phyloP scores from a whole-genome alignment of 495 filamentous ascomycete genomes.

The Immersiella caudata region DNA sequence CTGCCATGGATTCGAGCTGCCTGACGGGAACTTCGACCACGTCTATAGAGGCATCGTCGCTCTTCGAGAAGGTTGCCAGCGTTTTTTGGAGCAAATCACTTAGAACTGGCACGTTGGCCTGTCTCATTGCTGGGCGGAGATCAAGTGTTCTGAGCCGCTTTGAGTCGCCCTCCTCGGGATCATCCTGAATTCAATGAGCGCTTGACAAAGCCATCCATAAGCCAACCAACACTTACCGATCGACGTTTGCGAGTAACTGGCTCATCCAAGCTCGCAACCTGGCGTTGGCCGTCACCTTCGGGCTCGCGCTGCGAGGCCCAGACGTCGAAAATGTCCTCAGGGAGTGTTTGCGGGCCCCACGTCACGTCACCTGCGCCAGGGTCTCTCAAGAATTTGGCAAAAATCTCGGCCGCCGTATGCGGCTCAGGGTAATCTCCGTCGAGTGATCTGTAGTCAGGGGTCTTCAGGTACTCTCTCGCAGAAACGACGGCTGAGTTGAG shows the following conservation, averaged over 20 bases:
- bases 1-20: conserved; percentile 42
- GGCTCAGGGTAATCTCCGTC: conserved; percentile 28
- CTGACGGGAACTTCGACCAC: conserved; percentile 35
- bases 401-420: conserved; percentile 39
- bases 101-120: conserved; percentile 14
- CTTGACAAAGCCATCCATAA: background rate
- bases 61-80: conserved; percentile 15
- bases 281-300: background rate
- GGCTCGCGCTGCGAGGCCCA: conserved; percentile 24
- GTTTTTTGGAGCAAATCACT: conserved; percentile 33
- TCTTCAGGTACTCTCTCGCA: conserved; percentile 37
- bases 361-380: conserved; percentile 33
- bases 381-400: conserved; percentile 39
- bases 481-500: conserved; percentile 40
- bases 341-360: conserved; percentile 41
- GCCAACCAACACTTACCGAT: conserved; percentile 35
- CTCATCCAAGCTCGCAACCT: conserved; percentile 9
- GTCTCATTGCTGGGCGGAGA: conserved; percentile 10
- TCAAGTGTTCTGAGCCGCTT: conserved; percentile 32
- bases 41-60: background rate
- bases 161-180: conserved; percentile 31
- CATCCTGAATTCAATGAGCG: conserved; percentile 28
- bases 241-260: conserved; percentile 42
- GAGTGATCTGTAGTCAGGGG: conserved; percentile 22
- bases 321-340: conserved; percentile 42